Base-by-base conservation (phyloP, 73 alveolate genomes). In the Halteria grandinella region DNA sequence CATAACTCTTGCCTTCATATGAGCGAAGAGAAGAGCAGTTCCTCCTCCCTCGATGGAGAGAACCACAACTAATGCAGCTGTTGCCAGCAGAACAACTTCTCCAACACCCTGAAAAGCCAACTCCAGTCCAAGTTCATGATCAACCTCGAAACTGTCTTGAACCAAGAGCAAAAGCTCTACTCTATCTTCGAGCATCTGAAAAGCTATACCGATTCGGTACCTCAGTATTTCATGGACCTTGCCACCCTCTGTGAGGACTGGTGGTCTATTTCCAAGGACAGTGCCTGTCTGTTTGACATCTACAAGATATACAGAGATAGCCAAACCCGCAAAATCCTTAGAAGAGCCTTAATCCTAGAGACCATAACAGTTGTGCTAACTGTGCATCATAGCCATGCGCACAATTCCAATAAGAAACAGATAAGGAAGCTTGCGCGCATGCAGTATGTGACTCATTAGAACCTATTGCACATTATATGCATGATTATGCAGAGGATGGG, bases 201-300 rank as follows among this genome's bases (percentile, higher is more conserved):
- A 44, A n/a, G 39, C 80, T 7, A 21, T 66, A 21, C 43, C 43
- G 25, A 21, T 3, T 23, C 14, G 29, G 18, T 48, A 7, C 7
- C 29, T 17, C 29, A 12, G 60, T 48, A 12, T 48, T 18, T 17
- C 10, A 29, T 44, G 36, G 54, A 36, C 77, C 77, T 37, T 14
- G 17, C 29, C 60, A 60, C 43, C 20, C 66, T 66, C 15, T 66
- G 80, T 45, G 66, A 44, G 18, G 63, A 66, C 25, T 66, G 80
- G 80, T 66, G 80, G 80, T 63, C 43, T 25, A 52, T 66, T 4
- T 45, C 80, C 28, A 66, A 66, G 24, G 80, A 66, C 21, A 29
- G 55, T 25, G 15, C 52, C 20, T 66, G 55, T 34, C 69, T 66
- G 1, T 66, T 66, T 47, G 80, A 66, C 28, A 44, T 66, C 25